Evolutionary conservation across 495 filamentous ascomycete genomes (phyloP), one percentile per base, ranked within the genome.

Genomic region (Darksidea phi): DNA sequence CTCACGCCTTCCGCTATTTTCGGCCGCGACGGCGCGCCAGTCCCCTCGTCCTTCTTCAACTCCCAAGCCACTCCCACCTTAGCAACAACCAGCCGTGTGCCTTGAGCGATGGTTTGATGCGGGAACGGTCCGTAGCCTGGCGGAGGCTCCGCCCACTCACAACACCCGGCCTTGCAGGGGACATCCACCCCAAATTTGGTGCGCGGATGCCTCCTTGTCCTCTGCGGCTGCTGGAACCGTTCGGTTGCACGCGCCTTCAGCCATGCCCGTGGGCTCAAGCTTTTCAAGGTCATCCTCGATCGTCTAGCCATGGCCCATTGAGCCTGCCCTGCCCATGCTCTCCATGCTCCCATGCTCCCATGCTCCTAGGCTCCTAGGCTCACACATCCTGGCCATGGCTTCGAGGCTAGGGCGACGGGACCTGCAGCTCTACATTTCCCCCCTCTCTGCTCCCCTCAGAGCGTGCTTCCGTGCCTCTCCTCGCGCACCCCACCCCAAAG

Each of bases 101-200:
- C 50, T 54, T 21, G 59, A 46, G 26, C 25, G 15, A 32, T 55
- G 59, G 59, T 48, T 52, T 65, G 42, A 48, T 42, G 62, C 62
- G 62, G 62, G 62, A 65, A 59, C 62, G 62, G 62, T 59, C 62
- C 62, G 62, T 48, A 49, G 61, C 41, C 61, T 64, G 61, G 61
- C 54, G 49, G 21, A 48, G 61, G 41, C 47, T 32, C 18, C 32
- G 20, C 38, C 26, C 59, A 56, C 17, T 26, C 49, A 61, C 48
- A 54, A 48, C 57, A 10, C 28, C 57, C 23, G 12, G 47, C 57
- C 37, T 32, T 51, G 34, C 21, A 18, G 49, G 49, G 32, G 12
- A n/a, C 18, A 37, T 57, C 42, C 37, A 26, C 59, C 43, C 59
- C 62, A 65, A 59, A 50, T 49, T 56, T 59, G 49, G 56, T 32